Evolutionary conservation across 371 early-diverging fungal genomes (phyloP).

Genomic region (Dipsacomyces acuminosporus): DNA sequence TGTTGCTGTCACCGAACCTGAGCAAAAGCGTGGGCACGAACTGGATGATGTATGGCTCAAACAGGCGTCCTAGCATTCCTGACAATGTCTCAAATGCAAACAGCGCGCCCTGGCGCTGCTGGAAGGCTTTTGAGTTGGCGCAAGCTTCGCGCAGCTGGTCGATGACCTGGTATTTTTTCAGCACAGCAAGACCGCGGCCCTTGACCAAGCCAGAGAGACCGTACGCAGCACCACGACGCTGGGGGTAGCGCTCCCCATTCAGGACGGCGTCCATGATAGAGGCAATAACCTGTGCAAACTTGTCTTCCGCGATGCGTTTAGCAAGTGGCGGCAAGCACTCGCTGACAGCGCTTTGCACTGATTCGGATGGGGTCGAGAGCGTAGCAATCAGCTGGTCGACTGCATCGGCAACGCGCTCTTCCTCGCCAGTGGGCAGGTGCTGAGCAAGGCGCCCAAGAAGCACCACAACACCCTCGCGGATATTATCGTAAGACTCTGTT

Average conservation of each 20-base stretch:
- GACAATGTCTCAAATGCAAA: conserved; percentile 91
- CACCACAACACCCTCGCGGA: conserved; percentile 88
- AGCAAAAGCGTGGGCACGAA: conserved; percentile 81
- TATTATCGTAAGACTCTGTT: conserved; percentile 64
- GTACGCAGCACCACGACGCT: conserved; percentile 92
- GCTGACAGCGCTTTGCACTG: conserved; percentile 91
- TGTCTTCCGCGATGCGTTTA: conserved; percentile 59
- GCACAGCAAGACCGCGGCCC: conserved; percentile 80
- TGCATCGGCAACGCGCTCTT: conserved; percentile 67
- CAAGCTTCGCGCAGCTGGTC: conserved; percentile 73
- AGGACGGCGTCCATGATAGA: conserved; percentile 62
- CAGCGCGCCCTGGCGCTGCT: conserved; percentile 87
- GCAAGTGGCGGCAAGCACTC: conserved; percentile 92
- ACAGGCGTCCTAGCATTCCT: conserved; percentile 78
- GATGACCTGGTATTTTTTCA: conserved; percentile 84
- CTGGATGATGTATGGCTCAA: conserved; percentile 97
- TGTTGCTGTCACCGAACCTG: conserved; percentile 81
- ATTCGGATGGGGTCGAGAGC: conserved; percentile 89
- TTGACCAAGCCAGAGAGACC: conserved; percentile 95
- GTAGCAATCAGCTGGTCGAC: conserved; percentile 84
- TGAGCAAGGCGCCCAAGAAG: conserved; percentile 87
- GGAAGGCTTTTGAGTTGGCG: conserved; percentile 65
- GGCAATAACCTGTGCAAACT: conserved; percentile 48
- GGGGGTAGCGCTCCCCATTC: conserved; percentile 74
- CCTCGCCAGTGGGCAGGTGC: conserved; percentile 68